phyloP scores from a whole-genome alignment of 2,329 filamentous ascomycete genomes.

The Bipolaris sorokiniana region DNA sequence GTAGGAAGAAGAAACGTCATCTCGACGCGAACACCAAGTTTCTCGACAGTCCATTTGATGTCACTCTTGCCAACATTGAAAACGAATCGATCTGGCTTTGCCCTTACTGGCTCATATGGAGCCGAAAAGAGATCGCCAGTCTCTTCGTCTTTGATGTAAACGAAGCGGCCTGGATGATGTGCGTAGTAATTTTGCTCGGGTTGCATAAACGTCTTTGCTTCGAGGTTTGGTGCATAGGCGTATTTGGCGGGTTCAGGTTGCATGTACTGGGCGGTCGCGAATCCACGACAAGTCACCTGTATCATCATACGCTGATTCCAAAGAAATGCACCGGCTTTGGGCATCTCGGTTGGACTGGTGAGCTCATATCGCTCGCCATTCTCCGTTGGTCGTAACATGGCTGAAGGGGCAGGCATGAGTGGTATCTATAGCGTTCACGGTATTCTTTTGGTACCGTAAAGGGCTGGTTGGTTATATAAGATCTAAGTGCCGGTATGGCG shows the following conservation, averaged over 20 bases:
- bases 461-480: slow-evolving; percentile 33
- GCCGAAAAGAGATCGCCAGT: slow-evolving; percentile 60
- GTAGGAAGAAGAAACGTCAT: slow-evolving; percentile 61
- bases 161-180: slow-evolving; percentile 65
- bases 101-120: slow-evolving; percentile 62
- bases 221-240: slow-evolving; percentile 63
- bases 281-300: slow-evolving; percentile 64
- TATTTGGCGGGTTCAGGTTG: slow-evolving; percentile 67
- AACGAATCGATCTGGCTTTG: slow-evolving; percentile 55
- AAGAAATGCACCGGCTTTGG: slow-evolving; percentile 62
- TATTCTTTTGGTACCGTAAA: slow-evolving; percentile 23
- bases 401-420: slow-evolving; percentile 16
- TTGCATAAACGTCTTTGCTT: slow-evolving; percentile 67
- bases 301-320: slow-evolving; percentile 69
- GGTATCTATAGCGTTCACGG: slow-evolving; percentile 11
- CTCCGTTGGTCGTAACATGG: slow-evolving; percentile 50
- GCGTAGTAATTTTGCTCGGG: slow-evolving; percentile 66
- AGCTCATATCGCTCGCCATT: slow-evolving; percentile 63
- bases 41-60: slow-evolving; percentile 61
- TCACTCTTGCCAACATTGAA: slow-evolving; percentile 64
- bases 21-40: slow-evolving; percentile 59
- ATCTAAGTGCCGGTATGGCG: slow-evolving; percentile 27
- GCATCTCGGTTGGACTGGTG: slow-evolving; percentile 61
- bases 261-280: slow-evolving; percentile 65
- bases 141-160: slow-evolving; percentile 65